Base-by-base conservation (phyloP, 2,329 filamentous ascomycete species). In the Ophiosphaerella herpotricha region DNA sequence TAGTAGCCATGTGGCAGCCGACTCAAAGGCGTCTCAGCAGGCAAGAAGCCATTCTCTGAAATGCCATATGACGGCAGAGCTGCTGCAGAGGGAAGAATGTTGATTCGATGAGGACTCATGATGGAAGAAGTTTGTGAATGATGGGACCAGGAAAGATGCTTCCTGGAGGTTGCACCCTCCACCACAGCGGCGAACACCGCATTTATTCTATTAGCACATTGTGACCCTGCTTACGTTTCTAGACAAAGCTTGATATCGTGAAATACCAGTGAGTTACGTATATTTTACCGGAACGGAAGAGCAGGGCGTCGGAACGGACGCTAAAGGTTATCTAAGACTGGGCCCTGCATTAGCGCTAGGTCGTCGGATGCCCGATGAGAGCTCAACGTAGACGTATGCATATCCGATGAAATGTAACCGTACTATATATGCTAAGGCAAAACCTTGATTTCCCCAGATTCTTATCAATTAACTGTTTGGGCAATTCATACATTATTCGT, bases 1-100 rank as follows among this genome's bases (percentile, higher is more conserved):
- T 96, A 96, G 76, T 94, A 94, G 4, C 86, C 84, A 62, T 95
- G 87, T 12, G 89, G 86, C 12, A 96, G 82, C 48, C 83, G 79
- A 51, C 85, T 84, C 55, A 96, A 77, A 31, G 91, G 91, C 24
- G 86, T 74, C 54, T 87, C 84, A 48, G 86, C 79, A 1, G 91
- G 90, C 38, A 96, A 81, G 74, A 96, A 96, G 60, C 91, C 91
- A 73, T 88, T 83, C 49, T 84, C 81, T 57, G 87, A 89, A 68
- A 91, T 84, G 75, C 86, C 89, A 75, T 95, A 96, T 70, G 91
- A 85, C 68, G 84, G 80, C 44, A 90, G 78, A 7, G 62, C 61
- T 38, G 55, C 61, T 12, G 49, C 43, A 8, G 62, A 63, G 11
- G 64, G 66, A 21, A 67, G 56, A 2, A 50, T 32, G 13, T 65